Conservation (phyloP, 139 green algal species). For the Haematococcus sp. region DNA sequence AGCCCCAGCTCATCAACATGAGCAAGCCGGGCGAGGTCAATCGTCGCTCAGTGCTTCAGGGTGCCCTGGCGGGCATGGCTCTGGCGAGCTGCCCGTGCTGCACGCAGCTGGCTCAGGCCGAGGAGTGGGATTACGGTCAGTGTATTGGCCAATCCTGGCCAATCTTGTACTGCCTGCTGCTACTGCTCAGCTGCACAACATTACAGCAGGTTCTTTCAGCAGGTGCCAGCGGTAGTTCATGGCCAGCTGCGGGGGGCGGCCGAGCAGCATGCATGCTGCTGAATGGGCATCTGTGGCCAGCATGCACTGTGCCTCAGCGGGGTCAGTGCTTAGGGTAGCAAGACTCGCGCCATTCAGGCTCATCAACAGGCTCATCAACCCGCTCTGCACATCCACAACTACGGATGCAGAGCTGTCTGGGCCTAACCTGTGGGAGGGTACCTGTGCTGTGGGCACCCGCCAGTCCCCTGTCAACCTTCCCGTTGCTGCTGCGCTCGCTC, state of each 20-base stretch:
- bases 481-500: constrained; percentile 9
- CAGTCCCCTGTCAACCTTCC: constrained; percentile 56
- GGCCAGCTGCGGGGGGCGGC: too few relatives aligned
- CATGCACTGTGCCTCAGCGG: too few relatives aligned
- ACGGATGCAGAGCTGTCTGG: not conserved
- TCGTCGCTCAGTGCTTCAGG: not conserved
- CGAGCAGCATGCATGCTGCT: too few relatives aligned
- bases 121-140: constrained; percentile 17
- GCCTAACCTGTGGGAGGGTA: constrained; percentile 28
- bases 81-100: constrained; percentile 12
- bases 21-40: not conserved
- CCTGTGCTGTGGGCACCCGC: constrained; percentile 31
- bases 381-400: not conserved
- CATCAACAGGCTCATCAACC: too few relatives aligned
- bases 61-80: not conserved
- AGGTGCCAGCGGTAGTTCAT: too few relatives aligned
- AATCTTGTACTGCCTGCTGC: too few relatives aligned
- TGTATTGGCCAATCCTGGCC: not conserved
- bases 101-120: constrained; percentile 1
- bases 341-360: too few relatives aligned
- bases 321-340: too few relatives aligned
- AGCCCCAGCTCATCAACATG: constrained; percentile 7
- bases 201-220: too few relatives aligned
- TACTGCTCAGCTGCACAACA: too few relatives aligned
- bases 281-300: too few relatives aligned